Evolutionary conservation across 345 rosid genomes (phyloP).

Genomic region (Brassica rapa): DNA sequence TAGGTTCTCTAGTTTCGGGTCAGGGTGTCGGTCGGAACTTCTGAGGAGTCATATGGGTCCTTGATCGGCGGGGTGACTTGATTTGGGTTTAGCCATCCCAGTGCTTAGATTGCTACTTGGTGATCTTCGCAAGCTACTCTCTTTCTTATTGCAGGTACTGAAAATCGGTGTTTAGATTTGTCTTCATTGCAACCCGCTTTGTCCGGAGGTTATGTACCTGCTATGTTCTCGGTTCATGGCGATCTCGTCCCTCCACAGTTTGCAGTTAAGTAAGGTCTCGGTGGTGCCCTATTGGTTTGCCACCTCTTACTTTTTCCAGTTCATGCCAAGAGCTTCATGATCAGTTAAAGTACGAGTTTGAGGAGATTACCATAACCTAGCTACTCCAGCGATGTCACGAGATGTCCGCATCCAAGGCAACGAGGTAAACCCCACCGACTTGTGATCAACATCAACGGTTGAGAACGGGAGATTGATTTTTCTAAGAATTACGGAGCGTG

Average conservation of each 20-base stretch:
- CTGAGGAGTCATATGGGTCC: neutral
- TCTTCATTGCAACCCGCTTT: too few relatives aligned
- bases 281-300: neutral
- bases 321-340: neutral
- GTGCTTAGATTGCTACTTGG: neutral
- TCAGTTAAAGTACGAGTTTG: too few relatives aligned
- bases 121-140: neutral
- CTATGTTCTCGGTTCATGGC: too few relatives aligned
- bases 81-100: neutral
- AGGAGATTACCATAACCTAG: neutral
- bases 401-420: neutral
- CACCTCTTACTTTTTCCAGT: neutral
- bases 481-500: neutral
- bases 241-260: neutral
- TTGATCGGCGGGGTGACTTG: neutral
- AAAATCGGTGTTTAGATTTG: neutral
- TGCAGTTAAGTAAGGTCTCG: neutral
- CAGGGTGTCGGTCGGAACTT: neutral
- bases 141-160: neutral
- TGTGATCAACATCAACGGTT: neutral
- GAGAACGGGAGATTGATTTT: neutral
- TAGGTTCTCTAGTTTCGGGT: neutral
- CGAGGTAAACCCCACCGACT: neutral
- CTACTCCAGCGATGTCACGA: neutral
- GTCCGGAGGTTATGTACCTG: too few relatives aligned